Evolutionary conservation across 2,329 filamentous ascomycete species (phyloP).

Genomic region (Aspergillus sp.): DNA sequence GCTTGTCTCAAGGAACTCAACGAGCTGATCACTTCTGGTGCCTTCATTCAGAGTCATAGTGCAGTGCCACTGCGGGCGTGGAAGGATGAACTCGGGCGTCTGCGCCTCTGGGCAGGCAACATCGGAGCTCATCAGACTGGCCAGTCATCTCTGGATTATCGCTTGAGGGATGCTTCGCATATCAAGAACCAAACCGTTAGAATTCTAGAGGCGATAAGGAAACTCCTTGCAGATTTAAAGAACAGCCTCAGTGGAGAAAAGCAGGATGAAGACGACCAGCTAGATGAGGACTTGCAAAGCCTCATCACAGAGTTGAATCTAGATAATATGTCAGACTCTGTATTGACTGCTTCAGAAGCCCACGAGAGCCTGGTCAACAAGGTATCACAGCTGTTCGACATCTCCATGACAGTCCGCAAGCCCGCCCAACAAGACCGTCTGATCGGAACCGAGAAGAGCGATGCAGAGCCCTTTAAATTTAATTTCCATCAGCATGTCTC

Average conservation of each 20-base stretch:
- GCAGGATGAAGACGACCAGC: too few species aligned
- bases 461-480: background rate
- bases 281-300: too few species aligned
- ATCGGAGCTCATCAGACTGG: conserved; percentile 3
- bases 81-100: conserved; percentile 24
- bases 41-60: background rate
- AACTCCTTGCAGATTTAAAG: too few species aligned
- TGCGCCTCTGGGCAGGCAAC: background rate
- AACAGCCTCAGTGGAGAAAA: too few species aligned
- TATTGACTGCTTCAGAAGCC: too few species aligned
- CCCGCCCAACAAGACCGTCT: conserved; percentile 7
- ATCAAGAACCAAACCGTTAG: conserved; percentile 8
- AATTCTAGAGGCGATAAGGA: too few species aligned
- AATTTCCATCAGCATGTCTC: background rate
- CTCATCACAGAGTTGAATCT: too few species aligned
- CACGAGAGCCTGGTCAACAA: too few species aligned
- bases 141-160: conserved; percentile 34
- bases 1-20: background rate
- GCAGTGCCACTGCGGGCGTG: conserved; percentile 11
- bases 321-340: too few species aligned
- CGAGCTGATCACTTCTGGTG: background rate
- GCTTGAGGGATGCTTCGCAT: conserved; percentile 32
- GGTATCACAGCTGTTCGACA: background rate
- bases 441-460: background rate
- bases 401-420: conserved; percentile 1